A percentile compares a stretch with the other conserved stretches of the same genome.
These are phyloP conservation scores for Solanum hybrid DNA, from an alignment of 305 asterid genomes.

Conservation along the genomic window DNA sequence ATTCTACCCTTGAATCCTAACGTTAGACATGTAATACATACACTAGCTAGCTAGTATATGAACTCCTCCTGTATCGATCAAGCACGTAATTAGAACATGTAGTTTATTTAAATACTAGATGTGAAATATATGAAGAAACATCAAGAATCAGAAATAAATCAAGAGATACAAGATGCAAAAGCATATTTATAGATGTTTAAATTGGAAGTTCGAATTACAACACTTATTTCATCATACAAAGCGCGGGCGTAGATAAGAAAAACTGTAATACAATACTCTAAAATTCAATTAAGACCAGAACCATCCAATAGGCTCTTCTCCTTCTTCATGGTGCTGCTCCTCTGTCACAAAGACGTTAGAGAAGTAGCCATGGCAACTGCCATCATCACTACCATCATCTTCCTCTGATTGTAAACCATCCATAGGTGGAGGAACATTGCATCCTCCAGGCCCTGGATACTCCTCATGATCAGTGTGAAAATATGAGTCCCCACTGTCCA, in stretches of 20 bases:
- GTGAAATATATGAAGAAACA: neutral
- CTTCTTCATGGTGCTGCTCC: conserved; percentile 18
- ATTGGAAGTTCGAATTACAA: neutral
- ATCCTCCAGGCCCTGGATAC: conserved; percentile 15
- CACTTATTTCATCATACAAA: conserved; percentile 3
- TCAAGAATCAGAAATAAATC: neutral
- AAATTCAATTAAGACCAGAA: conserved; percentile 45
- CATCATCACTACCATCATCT: conserved; percentile 33
- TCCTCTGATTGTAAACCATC: conserved; percentile 30
- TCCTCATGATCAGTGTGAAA: conserved; percentile 14
- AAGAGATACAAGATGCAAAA: neutral
- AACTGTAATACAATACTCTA: neutral
- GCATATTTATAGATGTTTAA: neutral
- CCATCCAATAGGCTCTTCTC: conserved; percentile 58
- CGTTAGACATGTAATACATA: neutral
- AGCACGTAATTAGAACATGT: neutral
- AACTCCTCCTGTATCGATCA: neutral
- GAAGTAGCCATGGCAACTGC: conserved; percentile 20
- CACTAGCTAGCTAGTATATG: neutral
- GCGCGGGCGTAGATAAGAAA: neutral
- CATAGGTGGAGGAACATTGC: neutral
- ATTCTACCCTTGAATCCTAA: neutral
- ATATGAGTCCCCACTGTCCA: conserved; percentile 41
- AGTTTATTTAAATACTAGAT: neutral
- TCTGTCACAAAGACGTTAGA: conserved; percentile 22